Base-by-base conservation (phyloP, 2,329 filamentous ascomycete genomes). In the Diaporthe sp. region DNA sequence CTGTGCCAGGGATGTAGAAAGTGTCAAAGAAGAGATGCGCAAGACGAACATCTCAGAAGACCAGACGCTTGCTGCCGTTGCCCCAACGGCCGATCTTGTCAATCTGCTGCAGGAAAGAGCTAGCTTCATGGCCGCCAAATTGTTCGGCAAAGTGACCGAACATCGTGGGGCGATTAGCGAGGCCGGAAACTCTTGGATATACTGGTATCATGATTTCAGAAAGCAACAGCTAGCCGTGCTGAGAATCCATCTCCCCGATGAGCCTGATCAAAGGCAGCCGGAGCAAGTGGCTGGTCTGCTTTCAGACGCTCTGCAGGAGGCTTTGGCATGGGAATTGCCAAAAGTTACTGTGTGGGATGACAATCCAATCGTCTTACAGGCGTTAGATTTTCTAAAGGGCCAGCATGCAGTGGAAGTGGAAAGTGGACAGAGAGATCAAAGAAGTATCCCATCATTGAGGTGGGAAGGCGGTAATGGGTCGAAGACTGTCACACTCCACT, bases 161-260 rank as follows among this genome's bases (percentile, higher is more conserved):
- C 34, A 55, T 8, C 65, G 65, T 2, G 65, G 65, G n/a, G 65
- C 34, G 7, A 55, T 55, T n/a, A 55, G 15, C 34, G 8, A 42
- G 13, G 28, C 65, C 34, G 49, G 15, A 28, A 34, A 69, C 0
- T 28, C 65, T 7, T 69, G 65, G 65, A 13, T 69, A 31, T 69
- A 69, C 37, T 69, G 65, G 65, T 69, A 69, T 17, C 65, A 69
- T 39, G 65, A 69, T 31, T 55, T 69, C n/a, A 39, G 49, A 28
- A 69, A 69, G n/a, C 13, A 55, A 5, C 65, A 69, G 25, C 34
- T 69, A 22, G 65, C 65, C n/a, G 49, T 69, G n/a, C n/a, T 69
- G 34, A 69, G 65, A 13, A 10, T 69, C 13, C 65, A 55, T 25
- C 34, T 55, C 6, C 9, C 65, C 4, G 34, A 69, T 3, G 34